A percentile compares a stretch with the other conserved stretches of the same genome.
phyloP scores from a whole-genome alignment of 352 stramenopile species.

The Phytophthora vignae region DNA sequence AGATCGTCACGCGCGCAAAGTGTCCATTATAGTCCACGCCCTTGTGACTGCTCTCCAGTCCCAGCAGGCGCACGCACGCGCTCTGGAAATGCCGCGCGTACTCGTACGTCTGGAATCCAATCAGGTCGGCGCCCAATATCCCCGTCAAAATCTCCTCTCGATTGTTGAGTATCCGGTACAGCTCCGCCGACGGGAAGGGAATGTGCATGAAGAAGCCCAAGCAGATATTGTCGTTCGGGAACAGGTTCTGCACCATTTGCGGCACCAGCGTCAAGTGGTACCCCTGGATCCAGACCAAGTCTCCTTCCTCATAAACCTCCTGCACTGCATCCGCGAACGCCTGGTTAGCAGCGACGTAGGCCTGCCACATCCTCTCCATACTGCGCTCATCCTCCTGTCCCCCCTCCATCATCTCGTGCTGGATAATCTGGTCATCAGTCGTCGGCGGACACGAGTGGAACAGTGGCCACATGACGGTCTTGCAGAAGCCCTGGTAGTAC shows the following conservation, averaged over 20 bases:
- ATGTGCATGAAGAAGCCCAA: slow-evolving; percentile 93
- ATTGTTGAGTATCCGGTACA: slow-evolving; percentile 92
- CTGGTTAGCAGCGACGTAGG: slow-evolving; percentile 90
- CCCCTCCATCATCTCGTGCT: slow-evolving; percentile 62
- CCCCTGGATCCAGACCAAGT: slow-evolving; percentile 92
- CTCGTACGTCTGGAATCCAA: slow-evolving; percentile 93
- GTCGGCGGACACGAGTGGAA: slow-evolving; percentile 90
- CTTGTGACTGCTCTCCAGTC: slow-evolving; percentile 89
- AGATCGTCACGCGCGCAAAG: slow-evolving; percentile 89
- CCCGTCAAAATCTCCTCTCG: slow-evolving; percentile 89
- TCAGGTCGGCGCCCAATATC: slow-evolving; percentile 88
- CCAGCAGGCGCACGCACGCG: slow-evolving; percentile 84
- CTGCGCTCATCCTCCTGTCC: slow-evolving; percentile 64
- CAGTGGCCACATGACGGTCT: slow-evolving; percentile 91
- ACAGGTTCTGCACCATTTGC: slow-evolving; percentile 90
- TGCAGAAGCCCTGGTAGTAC: slow-evolving; percentile 93
- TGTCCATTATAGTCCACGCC: slow-evolving; percentile 91
- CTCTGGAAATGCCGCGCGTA: slow-evolving; percentile 92
- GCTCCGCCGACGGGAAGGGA: slow-evolving; percentile 89
- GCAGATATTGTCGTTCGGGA: slow-evolving; percentile 91
- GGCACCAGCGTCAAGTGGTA: slow-evolving; percentile 92
- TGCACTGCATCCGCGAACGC: slow-evolving; percentile 88
- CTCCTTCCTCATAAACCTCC: slow-evolving; percentile 90
- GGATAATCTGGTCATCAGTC: slow-evolving; percentile 76
- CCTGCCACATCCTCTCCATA: slow-evolving; percentile 89